phyloP scores from a whole-genome alignment of 805 yeast genomes.

The Candida nemodendra region DNA sequence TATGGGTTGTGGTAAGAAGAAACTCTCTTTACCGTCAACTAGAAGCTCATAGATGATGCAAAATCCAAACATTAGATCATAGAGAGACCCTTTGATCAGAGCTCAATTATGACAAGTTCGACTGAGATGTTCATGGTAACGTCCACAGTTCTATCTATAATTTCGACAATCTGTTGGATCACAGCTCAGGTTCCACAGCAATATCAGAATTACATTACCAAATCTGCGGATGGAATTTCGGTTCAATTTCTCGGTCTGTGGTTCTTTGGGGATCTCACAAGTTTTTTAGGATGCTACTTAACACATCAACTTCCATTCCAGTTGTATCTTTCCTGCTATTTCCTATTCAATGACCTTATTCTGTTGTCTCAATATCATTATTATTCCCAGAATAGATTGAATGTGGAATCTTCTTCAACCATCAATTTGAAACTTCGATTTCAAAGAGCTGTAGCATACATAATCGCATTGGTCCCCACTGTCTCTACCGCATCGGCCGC shows the following conservation, averaged over 20 bases:
- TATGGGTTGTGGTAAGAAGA: no score
- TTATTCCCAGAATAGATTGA: conserved; percentile 41
- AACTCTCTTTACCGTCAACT: no score
- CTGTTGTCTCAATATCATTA: conserved; percentile 70
- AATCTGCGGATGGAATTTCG: conserved; percentile 34
- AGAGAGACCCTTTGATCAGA: no score
- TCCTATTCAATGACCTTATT: conserved; percentile 66
- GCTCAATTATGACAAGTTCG: no score
- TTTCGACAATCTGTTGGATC: conserved; percentile 35
- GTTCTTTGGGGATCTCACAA: conserved; percentile 34
- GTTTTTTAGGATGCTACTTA: conserved; percentile 64
- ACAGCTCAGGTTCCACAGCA: conserved; percentile 39
- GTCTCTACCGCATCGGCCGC: conserved; percentile 2
- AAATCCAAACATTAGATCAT: no score
- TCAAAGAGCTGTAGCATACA: conserved; percentile 9
- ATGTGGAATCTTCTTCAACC: conserved; percentile 5
- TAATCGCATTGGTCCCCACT: conserved; percentile 32
- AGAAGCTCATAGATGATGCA: no score
- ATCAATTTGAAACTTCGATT: conserved; percentile 4
- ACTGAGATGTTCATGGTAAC: conserved; percentile 7
- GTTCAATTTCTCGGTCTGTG: conserved; percentile 31
- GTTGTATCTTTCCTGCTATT: conserved; percentile 67
- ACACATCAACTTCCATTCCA: conserved; percentile 85
- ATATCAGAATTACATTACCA: conserved; percentile 30
- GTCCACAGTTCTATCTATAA: conserved; percentile 24